Base-by-base conservation (phyloP, 2,329 filamentous ascomycete genomes). In the Penicillium sp. region DNA sequence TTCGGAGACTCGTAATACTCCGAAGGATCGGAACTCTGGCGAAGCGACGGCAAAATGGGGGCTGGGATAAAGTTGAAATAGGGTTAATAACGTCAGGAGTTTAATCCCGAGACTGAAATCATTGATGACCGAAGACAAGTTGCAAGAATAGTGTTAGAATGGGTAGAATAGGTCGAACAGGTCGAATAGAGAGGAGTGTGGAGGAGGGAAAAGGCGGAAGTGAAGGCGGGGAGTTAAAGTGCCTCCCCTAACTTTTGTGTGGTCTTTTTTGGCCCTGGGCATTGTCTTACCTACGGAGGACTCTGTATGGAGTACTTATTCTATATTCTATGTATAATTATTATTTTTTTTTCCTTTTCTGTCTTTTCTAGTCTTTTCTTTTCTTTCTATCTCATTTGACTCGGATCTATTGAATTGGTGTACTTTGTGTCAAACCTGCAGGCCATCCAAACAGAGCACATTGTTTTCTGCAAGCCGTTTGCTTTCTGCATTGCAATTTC, bases 151-250 rank as follows among this genome's bases (percentile, higher is more conserved):
- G 63, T 54, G 59, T 3, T 35, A 13, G 31, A 48, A 35, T 35
- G 21, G 21, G 46, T 35, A 12, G 21, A 37, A 35, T 25, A 10
- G 46, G 15, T 25, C 10, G 15, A 29, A 19, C 46, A 48, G 57
- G 54, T 55, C 60, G 60, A 63, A 57, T 61, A 60, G 65, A 64
- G 66, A 64, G 66, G 63, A 66, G 69, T 64, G 53, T 56, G 53
- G 48, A 56, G 53, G 53, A 41, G 53, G 53, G 53, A 50, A 56
- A 42, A 50, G 46, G 46, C 67, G 65, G 70, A 67, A 64, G 67
- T 71, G 69, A 71, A 73, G 69, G 69, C 70, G 70, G 72, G 68
- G 71, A 73, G 69, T 50, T 62, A 62, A 66, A 65, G 64, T 68
- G 50, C 57, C 53, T 54, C 61, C 53, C 56, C 57, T 57, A 58